phyloP scores from a whole-genome alignment of 164 flowering plant genomes.

The Pachysandra terminalis region DNA sequence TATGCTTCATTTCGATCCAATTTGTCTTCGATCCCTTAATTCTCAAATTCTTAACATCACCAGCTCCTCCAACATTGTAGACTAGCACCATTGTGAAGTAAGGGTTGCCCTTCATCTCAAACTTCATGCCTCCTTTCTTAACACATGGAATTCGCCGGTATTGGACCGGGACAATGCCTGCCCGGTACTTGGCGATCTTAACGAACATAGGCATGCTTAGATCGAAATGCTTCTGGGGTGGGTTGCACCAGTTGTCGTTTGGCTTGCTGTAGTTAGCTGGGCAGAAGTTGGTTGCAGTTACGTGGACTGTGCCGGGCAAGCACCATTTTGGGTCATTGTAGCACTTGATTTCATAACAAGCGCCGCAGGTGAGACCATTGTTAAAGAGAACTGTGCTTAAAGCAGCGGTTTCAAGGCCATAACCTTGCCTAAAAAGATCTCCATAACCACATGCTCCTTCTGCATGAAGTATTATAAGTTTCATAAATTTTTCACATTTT shows the following conservation, averaged over 20 bases:
- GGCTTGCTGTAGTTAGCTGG: conserved; percentile 8
- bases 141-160: neutral
- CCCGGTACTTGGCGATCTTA: neutral
- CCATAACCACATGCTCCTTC: conserved; percentile 21
- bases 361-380: conserved; percentile 14
- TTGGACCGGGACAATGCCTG: conserved; percentile 9
- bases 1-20: neutral
- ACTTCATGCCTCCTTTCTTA: conserved; percentile 4
- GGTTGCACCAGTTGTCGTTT: conserved; percentile 10
- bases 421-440: conserved; percentile 14
- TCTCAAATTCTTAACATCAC: neutral
- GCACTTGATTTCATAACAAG: conserved; percentile 16
- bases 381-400: conserved; percentile 15
- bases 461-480: neutral
- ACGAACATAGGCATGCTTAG: neutral
- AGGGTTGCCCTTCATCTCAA: neutral
- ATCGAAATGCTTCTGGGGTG: conserved; percentile 14
- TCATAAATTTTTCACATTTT: no score
- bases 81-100: neutral
- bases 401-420: conserved; percentile 17
- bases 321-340: conserved; percentile 5
- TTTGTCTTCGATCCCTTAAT: neutral
- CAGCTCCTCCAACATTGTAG: neutral
- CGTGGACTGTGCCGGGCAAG: neutral
- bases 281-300: conserved; percentile 17